A percentile compares a stretch with the other conserved stretches of the same genome.
Evolutionary conservation across 805 yeast species (phyloP).

Genomic region (Kazachstania taianensis): DNA sequence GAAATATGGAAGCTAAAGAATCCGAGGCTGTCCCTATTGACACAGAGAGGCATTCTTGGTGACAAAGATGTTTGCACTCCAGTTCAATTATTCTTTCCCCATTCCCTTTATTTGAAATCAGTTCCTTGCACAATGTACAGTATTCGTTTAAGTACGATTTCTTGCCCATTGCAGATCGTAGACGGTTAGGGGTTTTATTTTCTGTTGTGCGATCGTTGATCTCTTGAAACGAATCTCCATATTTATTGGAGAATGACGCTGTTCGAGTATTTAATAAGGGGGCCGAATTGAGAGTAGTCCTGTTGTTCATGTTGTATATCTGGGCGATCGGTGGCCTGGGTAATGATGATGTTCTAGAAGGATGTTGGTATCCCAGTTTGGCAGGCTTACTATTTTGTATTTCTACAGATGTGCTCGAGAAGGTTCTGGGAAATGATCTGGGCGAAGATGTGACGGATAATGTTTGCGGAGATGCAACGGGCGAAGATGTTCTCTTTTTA

Average conservation of each 20-base stretch:
- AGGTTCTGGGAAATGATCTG: background rate
- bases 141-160: slow-evolving; percentile 21
- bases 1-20: slow-evolving; percentile 18
- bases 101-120: slow-evolving; percentile 35
- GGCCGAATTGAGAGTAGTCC: background rate
- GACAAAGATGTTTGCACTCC: slow-evolving; percentile 46
- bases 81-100: slow-evolving; percentile 40
- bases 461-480: slow-evolving; percentile 2
- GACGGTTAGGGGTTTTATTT: background rate
- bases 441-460: background rate
- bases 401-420: slow-evolving; percentile 1
- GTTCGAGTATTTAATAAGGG: background rate
- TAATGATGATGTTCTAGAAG: slow-evolving; percentile 21
- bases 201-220: background rate
- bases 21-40: slow-evolving; percentile 11
- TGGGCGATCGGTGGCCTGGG: slow-evolving; percentile 17
- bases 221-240: background rate
- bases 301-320: background rate
- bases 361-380: slow-evolving; percentile 7
- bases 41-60: slow-evolving; percentile 46
- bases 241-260: background rate
- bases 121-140: slow-evolving; percentile 41
- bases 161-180: slow-evolving; percentile 6
- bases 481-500: slow-evolving; percentile 9
- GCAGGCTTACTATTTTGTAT: background rate